Evolutionary conservation across 306 rosid species (phyloP), one percentile per base, ranked within the genome.

Genomic region (Biancaea sappan): DNA sequence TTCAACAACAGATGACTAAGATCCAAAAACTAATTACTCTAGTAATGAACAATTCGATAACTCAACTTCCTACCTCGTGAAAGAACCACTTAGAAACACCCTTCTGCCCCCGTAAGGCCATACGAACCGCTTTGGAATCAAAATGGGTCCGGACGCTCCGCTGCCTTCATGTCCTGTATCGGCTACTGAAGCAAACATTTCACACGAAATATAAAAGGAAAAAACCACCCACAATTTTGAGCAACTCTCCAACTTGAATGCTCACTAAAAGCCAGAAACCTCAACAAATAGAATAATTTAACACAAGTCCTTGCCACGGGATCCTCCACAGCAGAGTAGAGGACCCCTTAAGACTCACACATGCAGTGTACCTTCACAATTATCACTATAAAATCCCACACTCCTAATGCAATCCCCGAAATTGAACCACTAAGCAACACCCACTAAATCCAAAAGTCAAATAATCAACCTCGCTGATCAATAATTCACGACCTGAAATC

Each of bases 41-140:
- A 25, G 14, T 47, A 59, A 75, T 34, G 28, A 56, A 46, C 29
- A 62, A 31, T 31, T 22, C 11, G 44, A 75, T 37, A 35, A 62
- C 31, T 21, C 29, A 12, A 21, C 18, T 35, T 34, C 31, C 47
- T 51, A 91, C 97, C 97, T 81, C 6, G 91, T 89, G 79, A 91
- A 91, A 59, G 94, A 79, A 52, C 97, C 97, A 73, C 69, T 80
- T 44, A 91, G 88, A 48, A 63, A 83, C 74, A 91, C 97, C 78
- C 87, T 84, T 60, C 80, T 87, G 84, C 97, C 94, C 6, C 97
- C 97, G 68, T 89, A 66, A 79, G 88, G 94, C 97, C 97, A 91
- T 18, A 84, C 79, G 59, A 91, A 91, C 28, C 81, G 81, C 53
- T 76, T 83, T 18, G 94, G 94, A 80, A 87, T 64, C 80, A 81